Conservation (phyloP, 1,284 basidiomycete species). For the Cryptococcus hybrid region DNA sequence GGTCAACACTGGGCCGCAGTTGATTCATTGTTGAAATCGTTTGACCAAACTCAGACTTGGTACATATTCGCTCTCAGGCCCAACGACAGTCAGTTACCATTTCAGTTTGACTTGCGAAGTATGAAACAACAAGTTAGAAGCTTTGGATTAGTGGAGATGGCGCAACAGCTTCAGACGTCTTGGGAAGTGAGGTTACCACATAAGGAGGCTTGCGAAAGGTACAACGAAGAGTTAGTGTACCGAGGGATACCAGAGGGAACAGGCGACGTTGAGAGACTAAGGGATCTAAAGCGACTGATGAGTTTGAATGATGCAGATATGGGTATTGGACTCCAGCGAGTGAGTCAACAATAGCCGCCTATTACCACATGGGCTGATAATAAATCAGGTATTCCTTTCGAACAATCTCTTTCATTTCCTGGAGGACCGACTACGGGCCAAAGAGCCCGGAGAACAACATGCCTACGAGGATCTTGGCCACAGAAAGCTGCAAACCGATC, state of each 20-base stretch:
- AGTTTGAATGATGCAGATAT: conserved; percentile 69
- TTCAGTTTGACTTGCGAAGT: conserved; percentile 86
- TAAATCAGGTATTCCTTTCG: conserved; percentile 77
- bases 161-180: conserved; percentile 65
- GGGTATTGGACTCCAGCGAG: conserved; percentile 77
- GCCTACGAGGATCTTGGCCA: conserved; percentile 59
- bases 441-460: conserved; percentile 78
- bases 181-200: conserved; percentile 78
- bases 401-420: conserved; percentile 83
- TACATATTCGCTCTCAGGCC: conserved; percentile 89
- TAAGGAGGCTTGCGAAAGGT: conserved; percentile 83
- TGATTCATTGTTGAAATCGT: conserved; percentile 80
- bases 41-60: conserved; percentile 90
- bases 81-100: conserved; percentile 90
- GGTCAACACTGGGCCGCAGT: conserved; percentile 84
- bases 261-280: conserved; percentile 44
- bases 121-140: conserved; percentile 90
- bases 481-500: conserved; percentile 65
- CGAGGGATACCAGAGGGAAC: conserved; percentile 48
- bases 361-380: neutral
- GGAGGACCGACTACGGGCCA: conserved; percentile 79
- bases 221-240: conserved; percentile 58
- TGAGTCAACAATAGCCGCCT: conserved; percentile 39
- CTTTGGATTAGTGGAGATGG: conserved; percentile 74
- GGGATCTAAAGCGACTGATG: conserved; percentile 60